phyloP scores from a whole-genome alignment of 73 alveolate genomes.

The Blepharisma stoltei region DNA sequence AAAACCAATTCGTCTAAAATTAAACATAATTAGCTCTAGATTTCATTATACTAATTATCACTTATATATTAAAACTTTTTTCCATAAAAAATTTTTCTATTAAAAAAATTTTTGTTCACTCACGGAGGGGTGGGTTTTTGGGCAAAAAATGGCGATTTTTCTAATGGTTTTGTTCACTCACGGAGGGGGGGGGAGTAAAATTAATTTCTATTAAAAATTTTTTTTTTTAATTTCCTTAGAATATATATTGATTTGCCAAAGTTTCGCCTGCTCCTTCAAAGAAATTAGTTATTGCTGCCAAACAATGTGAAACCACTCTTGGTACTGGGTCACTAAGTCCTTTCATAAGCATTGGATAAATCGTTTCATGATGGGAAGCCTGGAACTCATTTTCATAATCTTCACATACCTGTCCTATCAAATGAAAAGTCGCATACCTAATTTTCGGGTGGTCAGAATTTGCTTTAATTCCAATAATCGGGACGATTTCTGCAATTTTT shows the following conservation, averaged over 20 bases:
- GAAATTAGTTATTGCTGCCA: constrained; percentile 84
- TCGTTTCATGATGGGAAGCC: constrained; percentile 70
- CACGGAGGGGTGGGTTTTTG: no score
- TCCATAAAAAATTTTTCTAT: no score
- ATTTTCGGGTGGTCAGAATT: constrained; percentile 78
- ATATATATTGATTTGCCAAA: constrained; percentile 21
- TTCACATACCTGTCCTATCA: constrained; percentile 86
- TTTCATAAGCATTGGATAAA: constrained; percentile 69
- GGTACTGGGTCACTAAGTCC: constrained; percentile 72
- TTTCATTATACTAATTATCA: no score
- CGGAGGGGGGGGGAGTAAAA: no score
- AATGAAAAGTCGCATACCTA: constrained; percentile 94
- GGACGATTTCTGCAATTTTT: constrained; percentile 67
- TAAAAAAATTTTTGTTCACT: no score
- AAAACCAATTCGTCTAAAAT: no score
- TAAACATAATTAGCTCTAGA: no score
- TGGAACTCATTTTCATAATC: constrained; percentile 89
- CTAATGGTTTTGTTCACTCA: no score
- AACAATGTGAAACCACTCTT: constrained; percentile 83
- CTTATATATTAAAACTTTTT: no score
- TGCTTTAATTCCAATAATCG: constrained; percentile 57
- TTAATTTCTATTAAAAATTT: no score
- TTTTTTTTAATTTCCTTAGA: neutral
- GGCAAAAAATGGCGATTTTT: no score
- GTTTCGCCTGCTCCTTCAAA: constrained; percentile 65